Percentiles rank a stretch among this genome's conserved stretches.
Evolutionary conservation across 2,329 filamentous ascomycete species (phyloP).

Genomic region (Beauveria bassiana): DNA sequence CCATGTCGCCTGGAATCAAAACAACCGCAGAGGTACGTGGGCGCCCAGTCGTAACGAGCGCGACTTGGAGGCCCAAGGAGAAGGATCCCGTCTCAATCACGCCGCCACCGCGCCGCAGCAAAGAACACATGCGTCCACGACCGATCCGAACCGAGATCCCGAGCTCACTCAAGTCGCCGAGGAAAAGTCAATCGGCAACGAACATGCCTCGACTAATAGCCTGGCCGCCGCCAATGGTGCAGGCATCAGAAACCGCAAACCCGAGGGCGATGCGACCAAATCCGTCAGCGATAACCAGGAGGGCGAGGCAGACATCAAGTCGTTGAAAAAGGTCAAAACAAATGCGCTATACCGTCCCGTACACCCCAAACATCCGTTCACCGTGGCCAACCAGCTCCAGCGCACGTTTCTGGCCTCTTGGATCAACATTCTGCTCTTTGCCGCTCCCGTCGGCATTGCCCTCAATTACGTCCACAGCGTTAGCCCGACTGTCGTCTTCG

Average conservation of each 20-base stretch:
- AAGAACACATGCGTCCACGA: slow-evolving; percentile 8
- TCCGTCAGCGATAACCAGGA: slow-evolving; percentile 10
- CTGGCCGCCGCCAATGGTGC: slow-evolving; percentile 17
- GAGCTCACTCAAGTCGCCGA: slow-evolving; percentile 15
- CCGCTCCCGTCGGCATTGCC: slow-evolving; percentile 72
- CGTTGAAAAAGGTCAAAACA: slow-evolving; percentile 34
- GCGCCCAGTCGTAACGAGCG: slow-evolving; percentile 23
- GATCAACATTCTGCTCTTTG: slow-evolving; percentile 75
- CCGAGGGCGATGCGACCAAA: slow-evolving; percentile 18
- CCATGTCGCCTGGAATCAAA: slow-evolving; percentile 30
- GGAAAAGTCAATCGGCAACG: slow-evolving; percentile 16
- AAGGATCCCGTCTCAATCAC: slow-evolving; percentile 28
- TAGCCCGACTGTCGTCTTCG: slow-evolving; percentile 60
- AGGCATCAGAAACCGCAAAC: slow-evolving; percentile 25
- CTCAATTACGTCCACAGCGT: slow-evolving; percentile 53
- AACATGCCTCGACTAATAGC: slow-evolving; percentile 17
- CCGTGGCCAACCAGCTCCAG: slow-evolving; percentile 57
- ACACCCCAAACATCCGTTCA: slow-evolving; percentile 48
- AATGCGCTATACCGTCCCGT: slow-evolving; percentile 37
- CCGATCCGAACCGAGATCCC: slow-evolving; percentile 12
- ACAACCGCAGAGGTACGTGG: slow-evolving; percentile 26
- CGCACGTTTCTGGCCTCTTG: slow-evolving; percentile 74
- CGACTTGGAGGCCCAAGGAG: slow-evolving; percentile 14
- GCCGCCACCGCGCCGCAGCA: slow-evolving; percentile 25
- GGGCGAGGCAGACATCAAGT: slow-evolving; percentile 23